Percentiles rank a stretch among this genome's conserved stretches.
These are phyloP conservation scores for Aspergillus sp. DNA, from an alignment of 2,329 filamentous ascomycete genomes.

Conservation along the genomic window DNA sequence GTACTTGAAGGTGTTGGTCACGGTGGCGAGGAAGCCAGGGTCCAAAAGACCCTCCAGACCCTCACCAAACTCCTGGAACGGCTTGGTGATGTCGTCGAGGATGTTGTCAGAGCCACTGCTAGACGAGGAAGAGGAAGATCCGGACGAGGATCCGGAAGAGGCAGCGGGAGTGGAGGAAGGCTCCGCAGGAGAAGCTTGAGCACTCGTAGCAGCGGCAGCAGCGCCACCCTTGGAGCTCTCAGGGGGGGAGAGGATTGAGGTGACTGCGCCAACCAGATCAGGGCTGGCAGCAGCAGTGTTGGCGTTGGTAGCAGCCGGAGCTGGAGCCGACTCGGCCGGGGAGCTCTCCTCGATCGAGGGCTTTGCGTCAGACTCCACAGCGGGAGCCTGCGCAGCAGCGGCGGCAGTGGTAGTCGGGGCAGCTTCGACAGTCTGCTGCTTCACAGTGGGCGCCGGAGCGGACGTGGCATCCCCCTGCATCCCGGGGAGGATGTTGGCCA, in stretches of 20 bases:
- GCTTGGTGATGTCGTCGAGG: background rate
- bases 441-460: background rate
- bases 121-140: background rate
- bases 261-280: background rate
- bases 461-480: background rate
- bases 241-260: background rate
- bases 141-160: background rate
- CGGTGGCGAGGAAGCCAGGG: conserved; percentile 19
- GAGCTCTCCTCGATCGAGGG: background rate
- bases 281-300: background rate
- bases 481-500: background rate
- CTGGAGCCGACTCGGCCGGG: background rate
- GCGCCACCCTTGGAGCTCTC: background rate
- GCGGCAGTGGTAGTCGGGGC: background rate
- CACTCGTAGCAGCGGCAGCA: background rate
- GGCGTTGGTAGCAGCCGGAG: background rate
- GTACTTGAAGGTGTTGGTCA: conserved; percentile 24
- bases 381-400: background rate
- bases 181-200: background rate
- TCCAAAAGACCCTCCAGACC: conserved; percentile 16
- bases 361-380: background rate
- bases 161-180: background rate
- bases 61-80: conserved; percentile 13
- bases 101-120: background rate
- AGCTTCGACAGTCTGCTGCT: background rate